phyloP scores from a whole-genome alignment of 768 basidiomycete species.

The Strobilomyces dryophilus region DNA sequence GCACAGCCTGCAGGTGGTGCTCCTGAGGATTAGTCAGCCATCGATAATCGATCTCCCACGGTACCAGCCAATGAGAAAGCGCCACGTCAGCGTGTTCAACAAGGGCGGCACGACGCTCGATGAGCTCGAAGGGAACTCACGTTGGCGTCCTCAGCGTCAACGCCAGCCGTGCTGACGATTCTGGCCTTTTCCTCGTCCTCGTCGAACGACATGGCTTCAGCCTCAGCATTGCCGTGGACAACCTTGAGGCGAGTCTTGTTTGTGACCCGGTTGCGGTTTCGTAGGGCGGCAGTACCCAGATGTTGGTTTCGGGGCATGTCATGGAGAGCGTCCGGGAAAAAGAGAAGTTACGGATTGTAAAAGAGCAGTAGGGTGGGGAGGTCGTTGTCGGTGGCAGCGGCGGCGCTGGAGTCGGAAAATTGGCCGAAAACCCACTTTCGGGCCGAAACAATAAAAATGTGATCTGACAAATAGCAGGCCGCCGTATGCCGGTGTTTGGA shows the following conservation, averaged over 20 bases:
- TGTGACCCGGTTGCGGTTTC: slow-evolving; percentile 87
- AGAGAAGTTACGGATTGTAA: slow-evolving; percentile 35
- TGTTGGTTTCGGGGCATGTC: slow-evolving; percentile 84
- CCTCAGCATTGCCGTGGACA: slow-evolving; percentile 76
- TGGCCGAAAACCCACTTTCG: slow-evolving; percentile 59
- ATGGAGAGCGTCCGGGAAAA: slow-evolving; percentile 52
- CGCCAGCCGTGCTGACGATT: slow-evolving; percentile 78
- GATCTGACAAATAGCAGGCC: slow-evolving; percentile 26
- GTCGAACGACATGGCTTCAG: slow-evolving; percentile 73
- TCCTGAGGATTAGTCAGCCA: slow-evolving; percentile 55
- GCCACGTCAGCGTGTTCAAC: slow-evolving; percentile 44
- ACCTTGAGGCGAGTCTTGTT: slow-evolving; percentile 90
- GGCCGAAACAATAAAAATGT: slow-evolving; percentile 42
- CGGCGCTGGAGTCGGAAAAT: slow-evolving; percentile 58
- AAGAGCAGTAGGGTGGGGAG: slow-evolving; percentile 25
- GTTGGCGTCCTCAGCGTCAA: slow-evolving; percentile 91
- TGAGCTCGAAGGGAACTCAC: slow-evolving; percentile 53
- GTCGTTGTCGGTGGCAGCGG: slow-evolving; percentile 50
- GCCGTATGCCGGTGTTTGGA: slow-evolving; percentile 32
- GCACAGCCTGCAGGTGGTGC: slow-evolving; percentile 54
- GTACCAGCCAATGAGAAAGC: slow-evolving; percentile 41
- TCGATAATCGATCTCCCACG: slow-evolving; percentile 47
- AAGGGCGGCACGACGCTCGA: slow-evolving; percentile 36
- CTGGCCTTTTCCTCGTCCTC: slow-evolving; percentile 86
- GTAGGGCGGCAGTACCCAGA: slow-evolving; percentile 71